Evolutionary conservation across 768 basidiomycete species (phyloP).

Genomic region (Hypsizygus marmoreus): DNA sequence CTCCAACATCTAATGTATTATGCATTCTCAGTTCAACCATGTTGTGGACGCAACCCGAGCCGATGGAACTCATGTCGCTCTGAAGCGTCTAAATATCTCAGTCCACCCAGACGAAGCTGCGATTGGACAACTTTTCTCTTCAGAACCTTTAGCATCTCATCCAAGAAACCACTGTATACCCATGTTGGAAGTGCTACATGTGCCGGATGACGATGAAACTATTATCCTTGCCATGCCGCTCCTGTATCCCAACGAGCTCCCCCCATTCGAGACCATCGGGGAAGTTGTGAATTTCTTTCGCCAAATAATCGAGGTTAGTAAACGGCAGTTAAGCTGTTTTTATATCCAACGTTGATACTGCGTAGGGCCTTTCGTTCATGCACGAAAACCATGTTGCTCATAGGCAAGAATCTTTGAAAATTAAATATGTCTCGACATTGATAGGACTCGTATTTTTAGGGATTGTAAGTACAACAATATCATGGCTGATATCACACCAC

Average conservation of each 20-base stretch:
- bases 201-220: conserved; percentile 16
- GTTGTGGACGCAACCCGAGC: conserved; percentile 30
- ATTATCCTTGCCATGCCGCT: conserved; percentile 27
- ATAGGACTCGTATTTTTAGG: not conserved
- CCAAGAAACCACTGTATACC: conserved; percentile 37
- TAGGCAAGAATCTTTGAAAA: conserved; percentile 20
- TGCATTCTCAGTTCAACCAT: no score
- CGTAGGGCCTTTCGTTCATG: conserved; percentile 37
- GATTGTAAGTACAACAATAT: conserved; percentile 20
- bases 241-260: conserved; percentile 15
- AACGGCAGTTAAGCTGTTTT: conserved; percentile 13
- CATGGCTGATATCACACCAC: conserved; percentile 13
- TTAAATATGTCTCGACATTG: not conserved
- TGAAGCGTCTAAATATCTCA: conserved; percentile 26
- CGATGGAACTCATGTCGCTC: conserved; percentile 26
- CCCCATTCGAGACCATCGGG: conserved; percentile 27
- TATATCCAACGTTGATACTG: not conserved
- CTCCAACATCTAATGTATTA: no score
- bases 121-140: conserved; percentile 24
- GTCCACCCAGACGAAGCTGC: conserved; percentile 27
- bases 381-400: conserved; percentile 33
- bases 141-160: conserved; percentile 11
- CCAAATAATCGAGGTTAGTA: conserved; percentile 31
- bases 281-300: conserved; percentile 33
- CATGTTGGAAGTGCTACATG: conserved; percentile 18